Base-by-base conservation (phyloP, 2,329 filamentous ascomycete species). In the Sporothrix sp. region DNA sequence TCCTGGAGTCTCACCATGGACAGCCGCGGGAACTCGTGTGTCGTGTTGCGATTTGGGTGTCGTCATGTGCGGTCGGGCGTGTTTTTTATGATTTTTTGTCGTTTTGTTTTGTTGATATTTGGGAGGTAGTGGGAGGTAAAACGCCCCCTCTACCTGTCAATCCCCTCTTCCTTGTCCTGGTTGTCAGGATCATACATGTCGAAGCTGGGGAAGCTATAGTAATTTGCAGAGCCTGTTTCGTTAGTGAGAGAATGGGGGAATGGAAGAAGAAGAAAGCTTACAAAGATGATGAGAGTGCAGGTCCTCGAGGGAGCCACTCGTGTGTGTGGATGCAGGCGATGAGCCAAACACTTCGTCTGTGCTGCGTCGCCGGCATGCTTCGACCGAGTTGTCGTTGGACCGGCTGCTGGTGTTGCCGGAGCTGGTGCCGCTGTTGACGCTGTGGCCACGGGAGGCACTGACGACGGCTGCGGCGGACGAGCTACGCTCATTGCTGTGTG, bases 181-280 rank as follows among this genome's bases (percentile, higher is more conserved):
- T 70, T 66, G 51, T 69, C 71, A n/a, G n/a, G n/a, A 37, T 77
- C 75, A 71, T 81, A 85, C 54, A 79, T 75, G 60, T 87, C 83
- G 64, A 85, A 86, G 63, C 77, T 83, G 14, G 83, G 83, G 62
- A 87, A 87, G 69, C 82, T 85, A 61, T 84, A 81, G 65, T 87
- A 87, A 55, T 78, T 76, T 51, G 71, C 75, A 59, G 68, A 66
- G 46, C 64, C 64, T 67, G 50, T n/a, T n/a, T n/a, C n/a, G n/a
- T n/a, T n/a, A 4, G 30, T 5, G 25, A 28, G 25, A 28, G 10
- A 28, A 18, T 28, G 27, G 3, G 16, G 4, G 23, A 27, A 32
- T 51, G 20, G 28, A 32, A 3, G 43, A 7, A 27, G 20, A 8
- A 11, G 5, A 27, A 3, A 8, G 37, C 48, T 8, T 20, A 52